Evolutionary conservation across 2,329 filamentous ascomycete genomes (phyloP).

Genomic region (Xylariales sp.): DNA sequence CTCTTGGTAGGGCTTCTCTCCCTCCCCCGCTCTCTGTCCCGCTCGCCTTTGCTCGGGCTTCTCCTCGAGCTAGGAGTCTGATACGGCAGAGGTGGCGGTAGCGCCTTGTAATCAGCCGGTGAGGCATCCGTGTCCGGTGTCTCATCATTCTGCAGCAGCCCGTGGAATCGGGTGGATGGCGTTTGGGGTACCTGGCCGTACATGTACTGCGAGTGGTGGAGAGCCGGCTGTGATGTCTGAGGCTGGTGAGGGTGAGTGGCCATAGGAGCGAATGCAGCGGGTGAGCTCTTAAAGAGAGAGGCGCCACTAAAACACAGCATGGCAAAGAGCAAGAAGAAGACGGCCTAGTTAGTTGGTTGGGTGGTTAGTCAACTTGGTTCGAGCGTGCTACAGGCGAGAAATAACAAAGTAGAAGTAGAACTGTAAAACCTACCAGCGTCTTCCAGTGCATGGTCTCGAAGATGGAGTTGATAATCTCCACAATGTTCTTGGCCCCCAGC

Average conservation of each 20-base stretch:
- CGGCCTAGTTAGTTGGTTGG: slow-evolving; percentile 13
- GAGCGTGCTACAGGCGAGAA: neutral
- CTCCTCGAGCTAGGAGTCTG: slow-evolving; percentile 42
- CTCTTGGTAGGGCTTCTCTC: slow-evolving; percentile 25
- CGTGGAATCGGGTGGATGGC: slow-evolving; percentile 15
- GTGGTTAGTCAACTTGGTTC: no score
- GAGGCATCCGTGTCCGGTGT: slow-evolving; percentile 47
- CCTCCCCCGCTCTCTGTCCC: slow-evolving; percentile 28
- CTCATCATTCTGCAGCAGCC: slow-evolving; percentile 17
- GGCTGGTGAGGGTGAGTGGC: slow-evolving; percentile 11
- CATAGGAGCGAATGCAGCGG: slow-evolving; percentile 15
- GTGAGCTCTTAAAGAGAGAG: slow-evolving; percentile 21
- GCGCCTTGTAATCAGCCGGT: slow-evolving; percentile 34
- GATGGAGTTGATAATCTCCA: slow-evolving; percentile 90
- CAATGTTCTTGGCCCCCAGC: slow-evolving; percentile 82
- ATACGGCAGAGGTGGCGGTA: slow-evolving; percentile 34
- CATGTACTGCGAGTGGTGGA: slow-evolving; percentile 15
- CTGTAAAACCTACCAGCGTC: slow-evolving; percentile 54
- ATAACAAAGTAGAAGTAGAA: no score
- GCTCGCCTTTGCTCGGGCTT: slow-evolving; percentile 47
- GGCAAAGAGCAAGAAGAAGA: slow-evolving; percentile 20
- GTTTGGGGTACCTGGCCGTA: slow-evolving; percentile 23
- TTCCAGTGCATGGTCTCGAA: slow-evolving; percentile 88
- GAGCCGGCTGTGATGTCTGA: slow-evolving; percentile 11
- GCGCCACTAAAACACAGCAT: slow-evolving; percentile 24